Base-by-base conservation (phyloP, 768 basidiomycete species). In the Lanmaoa rubissima region DNA sequence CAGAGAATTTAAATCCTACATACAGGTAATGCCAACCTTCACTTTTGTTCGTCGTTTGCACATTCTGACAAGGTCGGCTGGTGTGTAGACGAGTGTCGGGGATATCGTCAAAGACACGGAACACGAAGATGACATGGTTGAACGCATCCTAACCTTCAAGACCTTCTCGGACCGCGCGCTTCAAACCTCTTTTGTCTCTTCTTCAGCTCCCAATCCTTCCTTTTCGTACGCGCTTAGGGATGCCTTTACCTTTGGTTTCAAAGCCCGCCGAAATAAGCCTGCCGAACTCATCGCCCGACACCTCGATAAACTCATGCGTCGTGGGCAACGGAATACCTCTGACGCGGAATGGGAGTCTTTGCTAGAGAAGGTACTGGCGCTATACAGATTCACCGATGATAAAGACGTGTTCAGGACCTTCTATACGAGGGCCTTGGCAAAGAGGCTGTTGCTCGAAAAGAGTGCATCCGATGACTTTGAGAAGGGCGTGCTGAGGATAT, bases 361-460 rank as follows among this genome's bases (percentile, higher is more conserved):
- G 52, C 74, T 97, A 55, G 84, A 91, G 54, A 79, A 75, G 9
- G 88, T 82, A 4, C 75, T 97, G 26, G 81, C 74, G 8, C 73
- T 98, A 53, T 96, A 94, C 72, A 78, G 91, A 51, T 95, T 84
- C 69, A 94, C 92, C 5, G 87, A 92, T 50, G 93, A 95, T 67
- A 94, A 93, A 69, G 94, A 97, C 66, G 92, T 96, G 34, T 98
- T 97, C 71, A 83, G 94, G 64, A 87, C 88, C 28, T 97, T 94
- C 73, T 98, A 96, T 70, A 89, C 89, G 72, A 86, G 92, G 12
- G 84, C 87, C 38, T 74, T 97, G 36, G 90, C 94, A n/a, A 94
- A 91, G 76, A 81, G 94, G 53, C 65, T 98, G 56, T 74, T 98
- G 39, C 76, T 95, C n/a, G 86, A 84, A 58, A 85, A 84, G 68